phyloP scores from a whole-genome alignment of 768 basidiomycete species.

The Mycena rosella region DNA sequence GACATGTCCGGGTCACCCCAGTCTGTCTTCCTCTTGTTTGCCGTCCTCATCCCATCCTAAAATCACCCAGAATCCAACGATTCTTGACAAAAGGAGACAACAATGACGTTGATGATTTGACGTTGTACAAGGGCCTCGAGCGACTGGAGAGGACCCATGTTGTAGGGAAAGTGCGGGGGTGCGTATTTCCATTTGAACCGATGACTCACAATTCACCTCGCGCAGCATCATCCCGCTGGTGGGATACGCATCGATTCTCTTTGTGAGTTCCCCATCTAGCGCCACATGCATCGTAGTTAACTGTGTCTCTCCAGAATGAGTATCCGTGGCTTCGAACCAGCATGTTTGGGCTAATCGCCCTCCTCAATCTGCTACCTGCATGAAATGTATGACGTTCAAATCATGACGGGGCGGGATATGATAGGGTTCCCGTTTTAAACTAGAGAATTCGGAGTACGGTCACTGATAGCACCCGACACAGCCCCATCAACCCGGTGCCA shows the following conservation, averaged over 20 bases:
- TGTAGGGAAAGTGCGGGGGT: slow-evolving; percentile 63
- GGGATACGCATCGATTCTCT: slow-evolving; percentile 16
- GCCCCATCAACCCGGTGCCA: no score
- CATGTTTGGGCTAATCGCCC: no score
- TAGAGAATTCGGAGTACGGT: no score
- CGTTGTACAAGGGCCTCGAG: slow-evolving; percentile 58
- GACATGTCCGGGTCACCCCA: background rate
- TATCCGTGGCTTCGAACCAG: no score
- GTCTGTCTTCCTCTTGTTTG: background rate
- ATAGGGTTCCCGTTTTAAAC: no score
- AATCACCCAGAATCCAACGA: slow-evolving; percentile 42
- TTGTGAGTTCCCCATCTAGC: no score
- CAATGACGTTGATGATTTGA: slow-evolving; percentile 60
- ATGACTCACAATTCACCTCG: background rate
- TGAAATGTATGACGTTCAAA: no score
- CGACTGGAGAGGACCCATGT: slow-evolving; percentile 60
- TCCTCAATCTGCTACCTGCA: no score
- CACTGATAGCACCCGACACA: no score
- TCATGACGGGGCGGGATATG: no score
- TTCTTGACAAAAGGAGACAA: slow-evolving; percentile 70
- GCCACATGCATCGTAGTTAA: no score
- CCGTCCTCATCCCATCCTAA: background rate
- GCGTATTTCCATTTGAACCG: slow-evolving; percentile 36
- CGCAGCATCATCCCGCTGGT: slow-evolving; percentile 21
- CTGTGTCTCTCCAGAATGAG: no score